Evolutionary conservation across 2,329 filamentous ascomycete genomes (phyloP).

Genomic region (Metarhizium brunneum): DNA sequence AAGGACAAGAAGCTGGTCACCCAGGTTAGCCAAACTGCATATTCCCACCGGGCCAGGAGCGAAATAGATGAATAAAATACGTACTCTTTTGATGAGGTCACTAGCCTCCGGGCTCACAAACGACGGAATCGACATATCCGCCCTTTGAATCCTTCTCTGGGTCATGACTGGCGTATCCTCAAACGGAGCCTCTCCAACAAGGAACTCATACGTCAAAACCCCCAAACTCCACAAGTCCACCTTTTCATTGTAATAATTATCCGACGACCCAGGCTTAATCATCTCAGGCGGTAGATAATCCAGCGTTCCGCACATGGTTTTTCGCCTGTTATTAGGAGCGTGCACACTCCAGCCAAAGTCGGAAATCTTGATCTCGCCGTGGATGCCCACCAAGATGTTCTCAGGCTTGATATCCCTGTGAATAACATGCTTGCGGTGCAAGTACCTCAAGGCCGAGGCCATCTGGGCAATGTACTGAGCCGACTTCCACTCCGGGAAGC

Average conservation of each 20-base stretch:
- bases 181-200: conserved; percentile 93
- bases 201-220: conserved; percentile 90
- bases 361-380: conserved; percentile 96
- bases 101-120: conserved; percentile 86
- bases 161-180: conserved; percentile 95
- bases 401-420: conserved; percentile 26
- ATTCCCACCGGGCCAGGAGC: too few species aligned
- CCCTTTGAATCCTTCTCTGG: conserved; percentile 75
- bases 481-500: conserved; percentile 60
- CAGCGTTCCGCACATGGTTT: conserved; percentile 94
- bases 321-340: conserved; percentile 84
- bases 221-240: conserved; percentile 95
- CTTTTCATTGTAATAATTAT: conserved; percentile 91
- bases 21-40: conserved; percentile 12
- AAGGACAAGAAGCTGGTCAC: conserved; percentile 69
- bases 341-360: conserved; percentile 99
- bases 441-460: conserved; percentile 32
- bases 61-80: conserved; percentile 15
- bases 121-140: conserved; percentile 84
- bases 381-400: conserved; percentile 54
- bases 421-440: conserved; percentile 23
- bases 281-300: conserved; percentile 98
- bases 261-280: conserved; percentile 70
- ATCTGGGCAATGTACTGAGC: conserved; percentile 67
- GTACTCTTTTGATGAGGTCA: conserved; percentile 84